These are phyloP conservation scores for Alternaria longipes DNA, from an alignment of 2,329 filamentous ascomycete genomes.

Conservation along the genomic window DNA sequence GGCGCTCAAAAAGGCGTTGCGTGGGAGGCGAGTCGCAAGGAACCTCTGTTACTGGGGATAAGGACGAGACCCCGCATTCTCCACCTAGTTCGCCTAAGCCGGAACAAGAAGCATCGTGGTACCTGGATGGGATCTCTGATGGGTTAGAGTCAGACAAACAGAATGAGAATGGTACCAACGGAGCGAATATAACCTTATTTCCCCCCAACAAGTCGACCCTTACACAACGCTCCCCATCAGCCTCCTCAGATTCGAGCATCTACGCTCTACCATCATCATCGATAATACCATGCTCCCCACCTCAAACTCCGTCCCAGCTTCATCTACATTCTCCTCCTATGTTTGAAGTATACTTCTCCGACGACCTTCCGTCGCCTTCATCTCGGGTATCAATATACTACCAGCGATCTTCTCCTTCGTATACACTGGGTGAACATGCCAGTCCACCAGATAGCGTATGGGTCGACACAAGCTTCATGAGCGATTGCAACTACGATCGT, in stretches of 20 bases:
- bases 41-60: not conserved
- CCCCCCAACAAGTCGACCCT: not conserved
- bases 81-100: accelerated
- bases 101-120: not conserved
- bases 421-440: not conserved
- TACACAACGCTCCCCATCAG: not conserved
- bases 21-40: not conserved
- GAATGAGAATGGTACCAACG: not conserved
- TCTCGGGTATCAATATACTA: not conserved
- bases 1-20: not conserved
- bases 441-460: not conserved
- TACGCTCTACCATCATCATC: not conserved
- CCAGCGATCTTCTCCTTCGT: not conserved
- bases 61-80: not conserved
- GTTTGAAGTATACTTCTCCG: not conserved
- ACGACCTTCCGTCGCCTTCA: not conserved
- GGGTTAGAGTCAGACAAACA: not conserved
- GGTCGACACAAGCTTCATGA: not conserved
- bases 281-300: not conserved
- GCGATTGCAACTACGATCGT: not conserved
- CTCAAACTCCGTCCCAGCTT: not conserved
- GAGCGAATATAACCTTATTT: not conserved
- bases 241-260: not conserved
- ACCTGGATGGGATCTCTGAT: not conserved
- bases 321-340: not conserved